Evolutionary conservation across 805 yeast genomes (phyloP).

Genomic region (Cyberlindnera bimundalis): DNA sequence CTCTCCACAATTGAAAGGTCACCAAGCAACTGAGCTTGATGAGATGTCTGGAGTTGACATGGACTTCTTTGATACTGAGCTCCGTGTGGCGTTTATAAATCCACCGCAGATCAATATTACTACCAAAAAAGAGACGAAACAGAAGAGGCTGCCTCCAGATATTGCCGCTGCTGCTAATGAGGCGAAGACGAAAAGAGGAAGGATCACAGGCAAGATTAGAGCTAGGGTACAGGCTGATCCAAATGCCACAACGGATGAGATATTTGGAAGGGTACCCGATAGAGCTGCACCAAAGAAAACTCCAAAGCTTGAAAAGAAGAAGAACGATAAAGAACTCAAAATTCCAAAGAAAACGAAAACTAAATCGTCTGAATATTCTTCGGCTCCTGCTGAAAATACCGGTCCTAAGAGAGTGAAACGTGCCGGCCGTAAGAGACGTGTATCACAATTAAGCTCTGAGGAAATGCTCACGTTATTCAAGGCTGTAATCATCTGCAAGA

Average conservation of each 20-base stretch:
- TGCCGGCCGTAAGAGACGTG: slow-evolving; percentile 20
- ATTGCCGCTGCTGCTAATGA: slow-evolving; percentile 4
- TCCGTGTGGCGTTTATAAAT: slow-evolving; percentile 19
- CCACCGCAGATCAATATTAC: slow-evolving; percentile 2
- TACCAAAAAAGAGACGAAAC: background rate
- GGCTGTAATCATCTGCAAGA: slow-evolving; percentile 63
- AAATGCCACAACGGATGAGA: slow-evolving; percentile 10
- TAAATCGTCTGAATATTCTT: background rate
- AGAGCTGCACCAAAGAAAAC: slow-evolving; percentile 10
- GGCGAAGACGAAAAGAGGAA: slow-evolving; percentile 1
- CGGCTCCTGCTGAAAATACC: background rate
- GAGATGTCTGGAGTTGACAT: slow-evolving; percentile 22
- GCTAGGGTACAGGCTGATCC: slow-evolving; percentile 11
- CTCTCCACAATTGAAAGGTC: slow-evolving; percentile 1
- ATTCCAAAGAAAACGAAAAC: background rate
- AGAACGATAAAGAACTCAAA: slow-evolving; percentile 1
- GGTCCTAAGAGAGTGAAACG: slow-evolving; percentile 1
- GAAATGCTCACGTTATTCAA: slow-evolving; percentile 42
- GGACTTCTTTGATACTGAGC: slow-evolving; percentile 27
- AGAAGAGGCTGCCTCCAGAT: slow-evolving; percentile 3
- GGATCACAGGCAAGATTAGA: slow-evolving; percentile 2
- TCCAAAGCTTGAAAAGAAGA: slow-evolving; percentile 1
- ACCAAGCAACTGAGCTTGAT: slow-evolving; percentile 4
- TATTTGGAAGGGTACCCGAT: slow-evolving; percentile 7
- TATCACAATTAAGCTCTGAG: slow-evolving; percentile 16